Evolutionary conservation across 1,284 basidiomycete species (phyloP).

Genomic region (Lentinus polychrous): DNA sequence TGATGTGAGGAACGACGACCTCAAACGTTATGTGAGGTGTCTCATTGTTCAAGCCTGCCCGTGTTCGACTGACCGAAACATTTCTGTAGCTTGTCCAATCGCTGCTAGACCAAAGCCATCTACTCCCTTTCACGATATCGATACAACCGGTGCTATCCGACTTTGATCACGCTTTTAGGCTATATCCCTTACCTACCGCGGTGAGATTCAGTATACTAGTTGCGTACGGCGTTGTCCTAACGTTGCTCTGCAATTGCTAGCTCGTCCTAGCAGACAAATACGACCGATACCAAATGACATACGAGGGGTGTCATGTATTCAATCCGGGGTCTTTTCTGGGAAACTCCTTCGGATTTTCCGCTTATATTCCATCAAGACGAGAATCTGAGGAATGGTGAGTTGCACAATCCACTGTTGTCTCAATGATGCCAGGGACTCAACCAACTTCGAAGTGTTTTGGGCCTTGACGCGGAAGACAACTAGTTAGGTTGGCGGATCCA

Average conservation of each 20-base stretch:
- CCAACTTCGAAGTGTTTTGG: conserved; percentile 7
- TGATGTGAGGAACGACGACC: conserved; percentile 63
- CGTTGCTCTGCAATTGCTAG: conserved; percentile 33
- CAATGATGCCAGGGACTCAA: background rate
- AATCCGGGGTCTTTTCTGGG: conserved; percentile 91
- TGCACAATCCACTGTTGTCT: background rate
- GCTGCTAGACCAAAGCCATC: conserved; percentile 86
- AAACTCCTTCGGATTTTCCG: conserved; percentile 77
- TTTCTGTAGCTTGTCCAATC: conserved; percentile 79
- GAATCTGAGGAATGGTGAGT: conserved; percentile 75
- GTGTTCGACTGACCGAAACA: background rate
- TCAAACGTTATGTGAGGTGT: conserved; percentile 80
- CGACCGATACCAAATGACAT: conserved; percentile 93
- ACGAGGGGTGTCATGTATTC: conserved; percentile 98
- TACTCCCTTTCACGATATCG: conserved; percentile 78
- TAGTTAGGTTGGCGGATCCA: background rate
- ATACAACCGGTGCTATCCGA: conserved; percentile 89
- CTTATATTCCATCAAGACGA: conserved; percentile 73
- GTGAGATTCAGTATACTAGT: conserved; percentile 38
- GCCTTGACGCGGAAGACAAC: conserved; percentile 8
- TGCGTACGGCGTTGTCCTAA: background rate
- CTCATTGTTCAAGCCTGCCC: background rate
- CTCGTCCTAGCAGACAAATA: conserved; percentile 96
- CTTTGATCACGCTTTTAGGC: conserved; percentile 85
- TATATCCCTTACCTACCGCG: conserved; percentile 93